Conservation (phyloP, 495 filamentous ascomycete species). For the Collariella sp. region DNA sequence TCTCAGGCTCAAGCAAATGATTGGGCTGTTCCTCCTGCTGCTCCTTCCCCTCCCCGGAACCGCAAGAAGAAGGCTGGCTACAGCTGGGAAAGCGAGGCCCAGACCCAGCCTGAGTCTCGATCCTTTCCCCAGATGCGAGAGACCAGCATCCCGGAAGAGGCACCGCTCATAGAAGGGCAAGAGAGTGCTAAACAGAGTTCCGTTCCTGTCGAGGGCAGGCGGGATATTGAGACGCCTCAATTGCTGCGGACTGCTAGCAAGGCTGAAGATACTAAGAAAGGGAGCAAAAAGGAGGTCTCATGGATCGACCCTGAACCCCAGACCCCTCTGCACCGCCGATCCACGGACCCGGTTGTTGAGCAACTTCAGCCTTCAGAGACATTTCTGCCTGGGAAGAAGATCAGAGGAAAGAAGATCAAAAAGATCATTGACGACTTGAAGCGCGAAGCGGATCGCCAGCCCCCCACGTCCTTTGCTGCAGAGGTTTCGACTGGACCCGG, state of each 20-base stretch:
- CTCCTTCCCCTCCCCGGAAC: background rate
- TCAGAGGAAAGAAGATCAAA: slow-evolving; percentile 27
- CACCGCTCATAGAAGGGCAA: no score
- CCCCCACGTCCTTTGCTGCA: background rate
- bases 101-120: background rate
- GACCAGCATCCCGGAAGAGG: background rate
- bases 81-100: background rate
- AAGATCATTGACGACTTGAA: slow-evolving; percentile 9
- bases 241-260: slow-evolving; percentile 14
- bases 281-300: slow-evolving; percentile 22
- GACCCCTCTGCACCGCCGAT: background rate
- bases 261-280: slow-evolving; percentile 26
- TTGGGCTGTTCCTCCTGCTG: background rate
- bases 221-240: background rate
- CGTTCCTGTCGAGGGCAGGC: background rate
- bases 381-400: slow-evolving; percentile 19
- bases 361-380: background rate
- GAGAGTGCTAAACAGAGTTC: background rate
- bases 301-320: slow-evolving; percentile 9
- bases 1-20: slow-evolving; percentile 9
- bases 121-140: background rate
- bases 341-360: background rate
- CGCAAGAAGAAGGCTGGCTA: background rate
- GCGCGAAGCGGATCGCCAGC: slow-evolving; percentile 2
- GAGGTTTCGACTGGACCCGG: slow-evolving; percentile 3